phyloP scores from a whole-genome alignment of 371 early-diverging fungal species.

The Circinella umbellata region DNA sequence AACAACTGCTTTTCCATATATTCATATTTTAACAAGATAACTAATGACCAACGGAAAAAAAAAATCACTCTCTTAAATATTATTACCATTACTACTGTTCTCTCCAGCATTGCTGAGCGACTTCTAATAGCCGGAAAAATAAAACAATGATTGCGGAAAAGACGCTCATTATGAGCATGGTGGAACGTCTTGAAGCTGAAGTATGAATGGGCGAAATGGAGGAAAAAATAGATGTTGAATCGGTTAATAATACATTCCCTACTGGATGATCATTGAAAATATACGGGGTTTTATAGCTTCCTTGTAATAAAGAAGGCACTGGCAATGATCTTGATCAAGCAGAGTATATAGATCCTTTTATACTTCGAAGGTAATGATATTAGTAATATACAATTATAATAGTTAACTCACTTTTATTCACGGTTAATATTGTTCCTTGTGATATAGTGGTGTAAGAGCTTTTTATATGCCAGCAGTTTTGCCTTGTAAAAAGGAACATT shows the following conservation, averaged over 20 bases:
- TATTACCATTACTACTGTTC: too few relatives aligned
- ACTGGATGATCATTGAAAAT: too few relatives aligned
- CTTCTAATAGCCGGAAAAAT: background rate
- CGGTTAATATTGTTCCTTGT: background rate
- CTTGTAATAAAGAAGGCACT: slow-evolving; percentile 4
- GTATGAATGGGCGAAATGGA: background rate
- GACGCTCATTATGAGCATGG: slow-evolving; percentile 6
- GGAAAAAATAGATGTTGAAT: background rate
- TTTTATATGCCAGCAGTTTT: background rate
- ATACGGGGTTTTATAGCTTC: background rate
- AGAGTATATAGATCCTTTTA: background rate
- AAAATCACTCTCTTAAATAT: too few relatives aligned
- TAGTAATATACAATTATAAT: too few relatives aligned
- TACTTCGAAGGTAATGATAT: background rate
- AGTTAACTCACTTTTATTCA: background rate
- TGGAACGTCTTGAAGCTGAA: slow-evolving; percentile 5
- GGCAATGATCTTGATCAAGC: background rate
- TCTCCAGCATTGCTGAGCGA: too few relatives aligned
- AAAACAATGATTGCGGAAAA: background rate
- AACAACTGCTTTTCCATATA: background rate
- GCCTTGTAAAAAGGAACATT: background rate
- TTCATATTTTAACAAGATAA: too few relatives aligned
- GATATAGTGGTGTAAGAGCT: background rate
- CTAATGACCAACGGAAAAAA: too few relatives aligned
- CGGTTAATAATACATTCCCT: background rate